Conservation (phyloP, 345 rosid species). For the Noccaea caerulescens region DNA sequence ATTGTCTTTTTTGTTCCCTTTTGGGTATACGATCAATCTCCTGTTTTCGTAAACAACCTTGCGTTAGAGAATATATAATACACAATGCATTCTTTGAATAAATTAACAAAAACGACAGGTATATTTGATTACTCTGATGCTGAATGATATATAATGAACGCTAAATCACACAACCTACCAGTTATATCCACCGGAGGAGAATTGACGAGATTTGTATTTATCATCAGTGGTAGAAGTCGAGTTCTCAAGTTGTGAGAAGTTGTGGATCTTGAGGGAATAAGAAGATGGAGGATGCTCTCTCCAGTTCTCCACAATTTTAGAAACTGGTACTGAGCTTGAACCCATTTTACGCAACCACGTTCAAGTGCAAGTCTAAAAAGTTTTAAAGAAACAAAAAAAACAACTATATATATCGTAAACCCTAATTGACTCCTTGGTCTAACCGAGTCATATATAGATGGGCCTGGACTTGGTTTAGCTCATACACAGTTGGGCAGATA, state of each 20-base stretch:
- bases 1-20: slow-evolving; percentile 24
- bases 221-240: background rate
- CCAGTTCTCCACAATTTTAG: background rate
- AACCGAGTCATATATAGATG: too few relatives aligned
- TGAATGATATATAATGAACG: too few relatives aligned
- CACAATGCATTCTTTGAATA: too few relatives aligned
- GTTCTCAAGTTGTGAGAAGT: slow-evolving; percentile 4
- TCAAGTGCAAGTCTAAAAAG: background rate
- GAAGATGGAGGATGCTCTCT: slow-evolving; percentile 16
- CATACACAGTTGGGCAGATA: too few relatives aligned
- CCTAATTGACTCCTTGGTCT: too few relatives aligned
- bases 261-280: slow-evolving; percentile 17
- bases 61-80: too few relatives aligned
- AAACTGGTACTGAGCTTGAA: background rate
- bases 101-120: too few relatives aligned
- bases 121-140: too few relatives aligned
- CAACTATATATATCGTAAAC: too few relatives aligned
- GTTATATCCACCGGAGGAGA: slow-evolving; percentile 24
- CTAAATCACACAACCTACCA: background rate
- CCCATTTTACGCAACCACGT: background rate
- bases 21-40: slow-evolving; percentile 20
- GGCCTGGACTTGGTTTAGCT: too few relatives aligned
- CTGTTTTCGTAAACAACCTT: background rate
- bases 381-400: too few relatives aligned
- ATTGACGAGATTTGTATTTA: slow-evolving; percentile 20